Evolutionary conservation across 345 rosid species (phyloP), one percentile per base, ranked within the genome.

Genomic region (Eucalyptus curtisii): DNA sequence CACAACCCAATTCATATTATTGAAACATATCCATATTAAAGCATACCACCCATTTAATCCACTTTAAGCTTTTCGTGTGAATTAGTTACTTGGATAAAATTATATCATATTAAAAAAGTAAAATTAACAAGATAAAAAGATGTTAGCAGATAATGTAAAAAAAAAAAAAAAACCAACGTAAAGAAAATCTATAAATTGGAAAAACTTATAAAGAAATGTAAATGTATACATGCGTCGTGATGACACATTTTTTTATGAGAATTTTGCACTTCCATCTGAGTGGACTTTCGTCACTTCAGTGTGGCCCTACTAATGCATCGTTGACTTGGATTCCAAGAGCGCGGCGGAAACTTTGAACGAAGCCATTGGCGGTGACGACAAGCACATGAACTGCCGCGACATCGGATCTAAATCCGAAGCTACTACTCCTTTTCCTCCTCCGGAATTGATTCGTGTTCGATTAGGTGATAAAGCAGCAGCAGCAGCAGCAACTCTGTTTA

Each of bases 41-140:
- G 0, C 27, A 55, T 22, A 55, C 0, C 44, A 68, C 25, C 42
- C 4, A 71, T 19, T 9, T 66, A 14, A 0, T 6, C 40, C 10
- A 33, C 0, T 33, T 68, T 33, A 33, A 68, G 80, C 44, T 68
- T 16, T 68, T 68, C 0, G 1, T 68, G 44, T 68, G 44, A 17
- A 17, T 4, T 66, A 31, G 40, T 66, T 66, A 31, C 13, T 33
- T 9, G 80, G 80, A 33, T 68, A 68, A 68, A 17, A 9, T 33
- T 68, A 17, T 17, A 68, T 33, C 1, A 31, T 31, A 33, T 1
- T 33, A 33, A 33, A 68, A 66, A 68, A n/a, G 7, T 3, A 68
- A 68, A 68, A 68, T 17, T 33, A 33, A 33, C 1, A 0, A 71
- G 40, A 71, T 71, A 33, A 33, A 31, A 31, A 66, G 1, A 71